These are phyloP conservation scores for Cyberlindnera euphorbiae DNA, from an alignment of 805 yeast genomes.

Conservation along the genomic window DNA sequence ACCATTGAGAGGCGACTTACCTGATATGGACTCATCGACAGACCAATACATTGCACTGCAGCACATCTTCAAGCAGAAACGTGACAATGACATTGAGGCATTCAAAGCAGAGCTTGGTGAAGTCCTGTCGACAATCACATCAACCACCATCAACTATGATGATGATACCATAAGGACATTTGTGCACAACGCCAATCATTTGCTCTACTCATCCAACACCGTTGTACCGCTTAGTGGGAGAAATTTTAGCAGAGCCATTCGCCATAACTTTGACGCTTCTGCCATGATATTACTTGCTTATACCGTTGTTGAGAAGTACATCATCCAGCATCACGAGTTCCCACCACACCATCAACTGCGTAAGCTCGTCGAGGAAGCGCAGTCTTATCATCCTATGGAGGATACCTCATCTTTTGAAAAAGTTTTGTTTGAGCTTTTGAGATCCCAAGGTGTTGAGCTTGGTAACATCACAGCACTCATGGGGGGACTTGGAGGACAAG, in stretches of 20 bases:
- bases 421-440: slow-evolving; percentile 36
- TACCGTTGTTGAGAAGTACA: slow-evolving; percentile 9
- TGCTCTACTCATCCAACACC: slow-evolving; percentile 25
- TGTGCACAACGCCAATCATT: slow-evolving; percentile 54
- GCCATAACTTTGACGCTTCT: not conserved
- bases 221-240: slow-evolving; percentile 3
- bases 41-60: slow-evolving; percentile 54
- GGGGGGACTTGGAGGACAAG: slow-evolving; percentile 89
- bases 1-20: slow-evolving; percentile 73
- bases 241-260: slow-evolving; percentile 6
- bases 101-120: slow-evolving; percentile 34
- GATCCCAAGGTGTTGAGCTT: slow-evolving; percentile 39
- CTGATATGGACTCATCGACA: slow-evolving; percentile 87
- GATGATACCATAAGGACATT: slow-evolving; percentile 41
- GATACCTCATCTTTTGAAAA: slow-evolving; percentile 30
- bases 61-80: slow-evolving; percentile 51
- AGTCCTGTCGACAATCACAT: slow-evolving; percentile 15
- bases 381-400: slow-evolving; percentile 2
- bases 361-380: slow-evolving; percentile 2
- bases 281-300: slow-evolving; percentile 17
- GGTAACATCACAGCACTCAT: slow-evolving; percentile 62
- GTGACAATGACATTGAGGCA: slow-evolving; percentile 40
- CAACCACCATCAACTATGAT: slow-evolving; percentile 2
- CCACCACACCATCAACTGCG: too few relatives aligned
- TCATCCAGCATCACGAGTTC: slow-evolving; percentile 2